Percentiles rank a stretch among this genome's conserved stretches.
These are phyloP conservation scores for Cyberlindnera euphorbiiphila DNA, from an alignment of 805 yeast species.

Conservation along the genomic window DNA sequence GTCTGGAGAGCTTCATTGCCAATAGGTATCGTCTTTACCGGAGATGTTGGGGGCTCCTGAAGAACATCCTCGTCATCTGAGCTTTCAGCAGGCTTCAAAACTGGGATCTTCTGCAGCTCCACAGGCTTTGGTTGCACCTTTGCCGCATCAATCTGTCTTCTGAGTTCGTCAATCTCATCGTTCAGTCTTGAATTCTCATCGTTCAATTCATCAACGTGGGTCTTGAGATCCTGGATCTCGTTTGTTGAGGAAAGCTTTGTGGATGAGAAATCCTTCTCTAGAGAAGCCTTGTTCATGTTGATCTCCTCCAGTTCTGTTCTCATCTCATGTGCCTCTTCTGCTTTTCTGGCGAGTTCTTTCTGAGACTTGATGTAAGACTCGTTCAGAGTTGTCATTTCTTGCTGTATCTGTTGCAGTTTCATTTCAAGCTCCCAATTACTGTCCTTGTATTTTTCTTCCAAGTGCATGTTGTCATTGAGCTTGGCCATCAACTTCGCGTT, in stretches of 20 bases:
- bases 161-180: conserved; percentile 32
- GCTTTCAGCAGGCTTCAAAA: conserved; percentile 22
- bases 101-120: conserved; percentile 19
- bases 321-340: conserved; percentile 33
- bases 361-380: conserved; percentile 41
- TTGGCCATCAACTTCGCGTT: conserved; percentile 22
- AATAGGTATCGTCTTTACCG: conserved; percentile 35
- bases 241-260: conserved; percentile 34
- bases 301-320: conserved; percentile 48
- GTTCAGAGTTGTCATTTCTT: conserved; percentile 34
- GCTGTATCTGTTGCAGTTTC: conserved; percentile 36
- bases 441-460: conserved; percentile 51
- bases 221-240: conserved; percentile 47
- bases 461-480: conserved; percentile 25
- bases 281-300: conserved; percentile 35
- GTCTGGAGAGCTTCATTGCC: conserved; percentile 49
- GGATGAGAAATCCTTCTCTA: conserved; percentile 37
- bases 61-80: conserved; percentile 37
- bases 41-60: conserved; percentile 34
- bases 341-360: conserved; percentile 38
- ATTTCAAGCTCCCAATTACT: conserved; percentile 64
- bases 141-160: conserved; percentile 19
- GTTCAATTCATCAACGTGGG: conserved; percentile 54
- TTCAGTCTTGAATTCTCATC: conserved; percentile 64
- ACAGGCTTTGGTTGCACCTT: conserved; percentile 17